Conservation (phyloP, 768 basidiomycete species). For the Suillus ampliporus region DNA sequence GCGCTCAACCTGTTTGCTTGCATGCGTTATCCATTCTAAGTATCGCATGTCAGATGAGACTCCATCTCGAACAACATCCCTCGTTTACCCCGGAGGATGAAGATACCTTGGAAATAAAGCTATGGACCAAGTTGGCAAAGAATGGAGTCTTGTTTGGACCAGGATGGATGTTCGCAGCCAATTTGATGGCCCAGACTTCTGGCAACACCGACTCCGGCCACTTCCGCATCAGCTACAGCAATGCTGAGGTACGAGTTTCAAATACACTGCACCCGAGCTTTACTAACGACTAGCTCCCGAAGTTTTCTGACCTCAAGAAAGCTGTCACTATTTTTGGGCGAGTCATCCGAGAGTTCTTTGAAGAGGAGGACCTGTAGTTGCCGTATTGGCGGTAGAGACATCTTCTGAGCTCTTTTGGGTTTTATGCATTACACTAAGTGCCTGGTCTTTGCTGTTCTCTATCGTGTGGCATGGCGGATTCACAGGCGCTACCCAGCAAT, state of each 20-base stretch:
- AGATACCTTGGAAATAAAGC: slow-evolving; percentile 56
- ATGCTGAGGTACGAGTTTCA: slow-evolving; percentile 47
- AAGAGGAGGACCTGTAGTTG: slow-evolving; percentile 10
- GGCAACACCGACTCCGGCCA: slow-evolving; percentile 46
- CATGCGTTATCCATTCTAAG: not conserved
- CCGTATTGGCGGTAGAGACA: not conserved
- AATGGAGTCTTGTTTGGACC: slow-evolving; percentile 68
- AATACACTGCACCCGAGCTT: not conserved
- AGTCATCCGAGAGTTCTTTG: slow-evolving; percentile 51
- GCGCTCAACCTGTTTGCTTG: slow-evolving; percentile 20
- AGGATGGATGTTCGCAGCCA: slow-evolving; percentile 41
- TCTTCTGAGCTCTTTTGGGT: not conserved
- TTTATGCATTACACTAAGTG: not conserved
- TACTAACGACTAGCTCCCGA: not conserved
- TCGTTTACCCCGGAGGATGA: slow-evolving; percentile 42
- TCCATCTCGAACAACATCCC: slow-evolving; percentile 67
- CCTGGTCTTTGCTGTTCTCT: not conserved
- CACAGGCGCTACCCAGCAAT: not conserved
- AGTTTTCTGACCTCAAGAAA: slow-evolving; percentile 48
- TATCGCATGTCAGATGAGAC: slow-evolving; percentile 49
- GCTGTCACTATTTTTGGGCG: slow-evolving; percentile 51
- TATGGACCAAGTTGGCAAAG: slow-evolving; percentile 66
- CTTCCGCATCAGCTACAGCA: slow-evolving; percentile 63
- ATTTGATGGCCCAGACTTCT: slow-evolving; percentile 35
- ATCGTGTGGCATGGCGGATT: not conserved